phyloP scores from a whole-genome alignment of 208 protist species.

The Leishmania guyanensis region DNA sequence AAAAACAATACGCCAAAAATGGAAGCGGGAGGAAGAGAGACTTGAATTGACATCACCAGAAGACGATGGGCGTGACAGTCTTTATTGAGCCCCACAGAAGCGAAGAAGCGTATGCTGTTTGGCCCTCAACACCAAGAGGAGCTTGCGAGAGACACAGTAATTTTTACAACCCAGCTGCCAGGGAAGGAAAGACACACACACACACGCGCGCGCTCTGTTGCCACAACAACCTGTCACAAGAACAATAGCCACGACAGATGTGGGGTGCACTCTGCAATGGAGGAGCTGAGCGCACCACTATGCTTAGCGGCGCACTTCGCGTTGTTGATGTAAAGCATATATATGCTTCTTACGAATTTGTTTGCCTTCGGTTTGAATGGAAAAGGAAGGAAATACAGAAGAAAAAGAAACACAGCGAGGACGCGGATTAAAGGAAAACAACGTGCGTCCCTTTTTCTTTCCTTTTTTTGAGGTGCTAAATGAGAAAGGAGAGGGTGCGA shows the following conservation, averaged over 20 bases:
- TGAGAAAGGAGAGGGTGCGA: neutral
- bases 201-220: too few species aligned
- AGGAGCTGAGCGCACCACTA: neutral
- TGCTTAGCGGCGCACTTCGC: too few species aligned
- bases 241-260: neutral
- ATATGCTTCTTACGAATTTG: neutral
- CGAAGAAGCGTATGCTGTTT: neutral
- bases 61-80: neutral
- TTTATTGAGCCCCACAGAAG: neutral
- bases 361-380: slow-evolving; percentile 5
- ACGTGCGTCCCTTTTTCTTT: slow-evolving; percentile 14
- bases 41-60: neutral
- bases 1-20: neutral
- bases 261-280: neutral
- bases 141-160: neutral
- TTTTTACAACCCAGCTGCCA: neutral
- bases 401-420: slow-evolving; percentile 10
- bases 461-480: neutral
- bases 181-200: neutral
- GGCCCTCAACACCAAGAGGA: neutral
- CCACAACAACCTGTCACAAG: neutral
- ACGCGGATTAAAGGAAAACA: slow-evolving; percentile 19
- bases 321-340: too few species aligned
- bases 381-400: slow-evolving; percentile 17
- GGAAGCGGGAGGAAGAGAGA: neutral